A percentile compares a stretch with the other conserved stretches of the same genome.
phyloP scores from a whole-genome alignment of 2,329 filamentous ascomycete species.

The Neonectria sp. region DNA sequence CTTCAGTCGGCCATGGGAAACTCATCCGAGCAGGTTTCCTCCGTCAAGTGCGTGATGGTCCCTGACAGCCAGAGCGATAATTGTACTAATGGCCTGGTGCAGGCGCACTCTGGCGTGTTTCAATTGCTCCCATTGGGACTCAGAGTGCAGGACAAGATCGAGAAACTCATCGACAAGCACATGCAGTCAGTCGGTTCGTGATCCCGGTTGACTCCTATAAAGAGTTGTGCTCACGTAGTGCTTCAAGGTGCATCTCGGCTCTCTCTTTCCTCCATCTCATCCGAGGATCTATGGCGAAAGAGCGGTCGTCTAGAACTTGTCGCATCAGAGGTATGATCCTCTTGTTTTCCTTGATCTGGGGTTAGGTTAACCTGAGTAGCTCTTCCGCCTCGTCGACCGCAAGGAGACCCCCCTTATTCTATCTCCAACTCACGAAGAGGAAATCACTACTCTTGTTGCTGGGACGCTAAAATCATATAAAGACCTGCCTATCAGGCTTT shows the following conservation, averaged over 20 bases:
- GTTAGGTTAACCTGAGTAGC: constrained; percentile 61
- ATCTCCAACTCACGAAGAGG: constrained; percentile 95
- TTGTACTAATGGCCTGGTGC: constrained; percentile 22
- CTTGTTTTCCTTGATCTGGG: not conserved
- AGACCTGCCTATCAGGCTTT: constrained; percentile 86
- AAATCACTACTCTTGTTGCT: constrained; percentile 88
- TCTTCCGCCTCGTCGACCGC: constrained; percentile 86
- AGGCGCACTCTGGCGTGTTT: constrained; percentile 92
- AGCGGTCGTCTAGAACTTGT: constrained; percentile 85
- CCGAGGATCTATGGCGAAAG: constrained; percentile 85
- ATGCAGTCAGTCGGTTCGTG: constrained; percentile 81
- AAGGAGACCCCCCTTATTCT: constrained; percentile 83
- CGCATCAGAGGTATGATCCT: constrained; percentile 74
- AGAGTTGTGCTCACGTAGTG: constrained; percentile 24
- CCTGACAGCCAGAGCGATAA: not conserved
- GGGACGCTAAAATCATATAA: constrained; percentile 85
- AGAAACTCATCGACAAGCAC: constrained; percentile 87
- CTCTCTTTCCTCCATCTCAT: constrained; percentile 87
- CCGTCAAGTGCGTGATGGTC: constrained; percentile 70
- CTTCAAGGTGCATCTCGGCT: constrained; percentile 81
- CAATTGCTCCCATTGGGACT: constrained; percentile 91
- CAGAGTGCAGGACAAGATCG: constrained; percentile 90
- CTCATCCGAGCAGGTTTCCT: constrained; percentile 81
- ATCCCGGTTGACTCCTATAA: not conserved
- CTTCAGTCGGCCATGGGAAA: constrained; percentile 74